These are phyloP conservation scores for Microbotryum saponariae DNA, from an alignment of 1,284 basidiomycete genomes.

Conservation along the genomic window DNA sequence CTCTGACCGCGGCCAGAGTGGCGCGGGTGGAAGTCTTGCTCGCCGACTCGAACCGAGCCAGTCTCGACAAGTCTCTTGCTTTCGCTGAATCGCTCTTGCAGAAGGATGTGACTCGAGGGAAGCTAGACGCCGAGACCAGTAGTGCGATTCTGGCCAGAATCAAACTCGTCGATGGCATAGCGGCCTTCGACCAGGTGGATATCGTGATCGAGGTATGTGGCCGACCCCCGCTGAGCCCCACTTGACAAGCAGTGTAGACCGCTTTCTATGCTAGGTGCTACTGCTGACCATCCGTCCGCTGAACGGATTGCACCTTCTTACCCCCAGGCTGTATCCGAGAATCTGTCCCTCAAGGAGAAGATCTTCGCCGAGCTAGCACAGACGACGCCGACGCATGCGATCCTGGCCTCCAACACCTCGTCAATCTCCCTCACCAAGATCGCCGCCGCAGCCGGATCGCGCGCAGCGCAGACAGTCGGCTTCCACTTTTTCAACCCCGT, in stretches of 20 bases:
- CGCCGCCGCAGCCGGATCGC: constrained; percentile 60
- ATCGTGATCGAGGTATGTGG: constrained; percentile 74
- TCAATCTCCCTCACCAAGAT: constrained; percentile 93
- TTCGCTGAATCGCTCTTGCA: constrained; percentile 63
- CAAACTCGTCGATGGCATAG: constrained; percentile 48
- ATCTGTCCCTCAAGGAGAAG: constrained; percentile 65
- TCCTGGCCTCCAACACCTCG: constrained; percentile 87
- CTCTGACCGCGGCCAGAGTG: constrained; percentile 65
- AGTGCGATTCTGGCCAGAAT: constrained; percentile 56
- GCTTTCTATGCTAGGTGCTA: neutral
- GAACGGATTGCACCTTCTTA: neutral
- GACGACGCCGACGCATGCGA: constrained; percentile 61
- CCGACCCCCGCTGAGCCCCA: neutral
- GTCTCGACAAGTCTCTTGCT: constrained; percentile 60
- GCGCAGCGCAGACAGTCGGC: constrained; percentile 66
- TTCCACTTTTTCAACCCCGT: constrained; percentile 36
- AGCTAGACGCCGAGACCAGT: constrained; percentile 68
- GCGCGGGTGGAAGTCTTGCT: constrained; percentile 69
- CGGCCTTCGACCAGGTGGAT: constrained; percentile 63
- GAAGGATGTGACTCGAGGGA: constrained; percentile 81
- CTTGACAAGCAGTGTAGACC: neutral
- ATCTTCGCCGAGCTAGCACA: constrained; percentile 68
- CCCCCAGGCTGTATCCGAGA: constrained; percentile 76
- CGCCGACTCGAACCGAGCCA: constrained; percentile 58
- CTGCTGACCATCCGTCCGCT: no score